Evolutionary conservation across 108 stramenopile species (phyloP).

Genomic region (Nitzschia sp.): DNA sequence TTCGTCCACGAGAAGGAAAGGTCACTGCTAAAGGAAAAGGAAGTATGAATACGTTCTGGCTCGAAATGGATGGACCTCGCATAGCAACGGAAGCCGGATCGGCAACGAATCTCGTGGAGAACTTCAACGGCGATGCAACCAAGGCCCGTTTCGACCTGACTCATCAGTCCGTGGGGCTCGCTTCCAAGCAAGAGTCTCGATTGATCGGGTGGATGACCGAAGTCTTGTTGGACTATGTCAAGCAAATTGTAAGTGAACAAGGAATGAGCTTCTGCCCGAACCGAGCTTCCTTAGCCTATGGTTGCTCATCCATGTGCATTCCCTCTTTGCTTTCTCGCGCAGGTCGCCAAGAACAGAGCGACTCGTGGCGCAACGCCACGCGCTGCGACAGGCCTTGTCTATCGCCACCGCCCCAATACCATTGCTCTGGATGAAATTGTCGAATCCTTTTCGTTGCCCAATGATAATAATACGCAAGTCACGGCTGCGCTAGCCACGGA

Average conservation of each 20-base stretch:
- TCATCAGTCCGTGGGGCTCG: not conserved
- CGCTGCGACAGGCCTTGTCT: too few relatives aligned
- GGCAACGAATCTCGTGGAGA: not conserved
- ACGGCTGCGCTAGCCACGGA: not conserved
- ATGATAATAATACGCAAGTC: not conserved
- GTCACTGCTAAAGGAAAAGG: slow-evolving; percentile 77
- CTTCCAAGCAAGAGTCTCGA: slow-evolving; percentile 5
- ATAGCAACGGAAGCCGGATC: not conserved
- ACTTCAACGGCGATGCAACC: not conserved
- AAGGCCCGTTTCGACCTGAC: not conserved
- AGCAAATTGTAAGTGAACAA: slow-evolving; percentile 20
- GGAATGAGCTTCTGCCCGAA: too few relatives aligned
- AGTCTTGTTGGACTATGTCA: slow-evolving; percentile 25
- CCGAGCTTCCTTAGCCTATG: too few relatives aligned
- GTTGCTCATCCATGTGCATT: not conserved
- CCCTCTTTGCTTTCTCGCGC: too few relatives aligned
- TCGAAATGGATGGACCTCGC: slow-evolving; percentile 4
- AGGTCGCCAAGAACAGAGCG: slow-evolving; percentile 18
- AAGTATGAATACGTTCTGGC: slow-evolving; percentile 16
- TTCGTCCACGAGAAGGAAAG: slow-evolving; percentile 33
- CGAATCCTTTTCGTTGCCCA: slow-evolving; percentile 1
- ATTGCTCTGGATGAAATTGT: slow-evolving; percentile 22
- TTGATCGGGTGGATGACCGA: slow-evolving; percentile 15
- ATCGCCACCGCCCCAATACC: too few relatives aligned
- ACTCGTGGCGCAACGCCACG: too few relatives aligned